A percentile compares a stretch with the other conserved stretches of the same genome.
Evolutionary conservation across 1,284 basidiomycete species (phyloP).

Genomic region (Leccinum fuscescens): DNA sequence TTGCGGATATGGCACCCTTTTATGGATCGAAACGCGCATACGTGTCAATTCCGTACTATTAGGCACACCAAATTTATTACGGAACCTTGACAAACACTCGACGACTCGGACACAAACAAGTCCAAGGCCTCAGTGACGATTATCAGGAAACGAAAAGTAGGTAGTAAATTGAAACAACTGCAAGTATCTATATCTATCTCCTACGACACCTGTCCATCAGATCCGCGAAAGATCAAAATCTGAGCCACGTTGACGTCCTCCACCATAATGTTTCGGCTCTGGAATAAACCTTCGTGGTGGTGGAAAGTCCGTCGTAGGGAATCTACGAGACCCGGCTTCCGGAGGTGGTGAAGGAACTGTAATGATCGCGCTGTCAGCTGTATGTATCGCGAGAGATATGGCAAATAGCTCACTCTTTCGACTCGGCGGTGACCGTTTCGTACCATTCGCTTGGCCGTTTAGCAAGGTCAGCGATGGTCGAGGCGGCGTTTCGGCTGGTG

Average conservation of each 20-base stretch:
- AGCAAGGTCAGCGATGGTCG: slow-evolving; percentile 5
- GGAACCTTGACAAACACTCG: background rate
- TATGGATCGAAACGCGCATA: slow-evolving; percentile 28
- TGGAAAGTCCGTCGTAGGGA: slow-evolving; percentile 71
- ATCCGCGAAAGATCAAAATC: slow-evolving; percentile 62
- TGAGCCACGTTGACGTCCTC: slow-evolving; percentile 63
- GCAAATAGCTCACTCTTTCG: slow-evolving; percentile 52
- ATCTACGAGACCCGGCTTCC: slow-evolving; percentile 63
- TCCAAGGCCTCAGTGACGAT: background rate
- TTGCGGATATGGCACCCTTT: slow-evolving; percentile 11
- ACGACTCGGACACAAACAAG: background rate
- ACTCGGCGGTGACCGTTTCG: slow-evolving; percentile 24
- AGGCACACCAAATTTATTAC: background rate
- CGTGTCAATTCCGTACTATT: slow-evolving; percentile 26
- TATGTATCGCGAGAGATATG: background rate
- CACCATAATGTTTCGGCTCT: slow-evolving; percentile 52
- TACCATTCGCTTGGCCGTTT: slow-evolving; percentile 28
- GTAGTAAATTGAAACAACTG: background rate
- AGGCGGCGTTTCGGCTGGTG: slow-evolving; percentile 19
- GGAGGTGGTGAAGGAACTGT: slow-evolving; percentile 76
- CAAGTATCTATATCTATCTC: background rate
- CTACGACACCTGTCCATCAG: slow-evolving; percentile 24
- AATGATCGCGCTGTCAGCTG: slow-evolving; percentile 12
- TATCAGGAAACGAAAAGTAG: background rate
- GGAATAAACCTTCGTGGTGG: slow-evolving; percentile 64